A percentile compares a stretch with the other conserved stretches of the same genome.
Conservation (phyloP, 2,329 filamentous ascomycete species). For the Cordyceps fumosorosea region DNA sequence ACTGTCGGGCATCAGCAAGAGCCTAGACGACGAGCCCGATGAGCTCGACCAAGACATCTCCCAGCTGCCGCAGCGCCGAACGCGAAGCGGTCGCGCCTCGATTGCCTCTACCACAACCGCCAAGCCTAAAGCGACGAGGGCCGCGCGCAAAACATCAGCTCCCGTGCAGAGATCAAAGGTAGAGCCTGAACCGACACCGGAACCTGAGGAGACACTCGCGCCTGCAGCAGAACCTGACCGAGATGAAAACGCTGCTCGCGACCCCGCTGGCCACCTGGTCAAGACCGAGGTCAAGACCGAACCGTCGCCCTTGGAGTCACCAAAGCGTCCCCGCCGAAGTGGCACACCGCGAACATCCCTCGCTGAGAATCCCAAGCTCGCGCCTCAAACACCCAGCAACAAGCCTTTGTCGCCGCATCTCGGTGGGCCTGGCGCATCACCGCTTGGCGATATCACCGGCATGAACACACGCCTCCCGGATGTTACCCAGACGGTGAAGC, state of each 20-base stretch:
- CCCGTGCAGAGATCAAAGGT: slow-evolving; percentile 19
- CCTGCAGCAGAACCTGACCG: slow-evolving; percentile 4
- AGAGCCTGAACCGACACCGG: slow-evolving; percentile 10
- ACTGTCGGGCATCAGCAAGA: background rate
- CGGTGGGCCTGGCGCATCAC: slow-evolving; percentile 43
- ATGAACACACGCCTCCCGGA: slow-evolving; percentile 43
- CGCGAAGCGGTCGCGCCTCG: slow-evolving; percentile 33
- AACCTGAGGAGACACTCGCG: background rate
- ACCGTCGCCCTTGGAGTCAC: slow-evolving; percentile 21
- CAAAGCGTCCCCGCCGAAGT: slow-evolving; percentile 15
- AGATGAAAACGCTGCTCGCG: slow-evolving; percentile 22
- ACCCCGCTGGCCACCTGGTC: slow-evolving; percentile 49
- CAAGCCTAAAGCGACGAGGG: slow-evolving; percentile 26
- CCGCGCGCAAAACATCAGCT: slow-evolving; percentile 36
- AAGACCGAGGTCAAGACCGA: slow-evolving; percentile 1
- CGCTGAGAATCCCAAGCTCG: slow-evolving; percentile 32
- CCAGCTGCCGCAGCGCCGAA: slow-evolving; percentile 19
- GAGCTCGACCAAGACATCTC: slow-evolving; percentile 71
- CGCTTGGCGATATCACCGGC: slow-evolving; percentile 68
- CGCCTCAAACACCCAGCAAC: slow-evolving; percentile 42
- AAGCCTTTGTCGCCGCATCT: slow-evolving; percentile 52
- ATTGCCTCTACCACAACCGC: slow-evolving; percentile 38
- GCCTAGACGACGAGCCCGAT: slow-evolving; percentile 55
- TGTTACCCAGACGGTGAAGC: slow-evolving; percentile 48
- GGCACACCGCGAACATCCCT: slow-evolving; percentile 34